phyloP scores from a whole-genome alignment of 2,329 filamentous ascomycete species.

The Aspergillus fumigatus region DNA sequence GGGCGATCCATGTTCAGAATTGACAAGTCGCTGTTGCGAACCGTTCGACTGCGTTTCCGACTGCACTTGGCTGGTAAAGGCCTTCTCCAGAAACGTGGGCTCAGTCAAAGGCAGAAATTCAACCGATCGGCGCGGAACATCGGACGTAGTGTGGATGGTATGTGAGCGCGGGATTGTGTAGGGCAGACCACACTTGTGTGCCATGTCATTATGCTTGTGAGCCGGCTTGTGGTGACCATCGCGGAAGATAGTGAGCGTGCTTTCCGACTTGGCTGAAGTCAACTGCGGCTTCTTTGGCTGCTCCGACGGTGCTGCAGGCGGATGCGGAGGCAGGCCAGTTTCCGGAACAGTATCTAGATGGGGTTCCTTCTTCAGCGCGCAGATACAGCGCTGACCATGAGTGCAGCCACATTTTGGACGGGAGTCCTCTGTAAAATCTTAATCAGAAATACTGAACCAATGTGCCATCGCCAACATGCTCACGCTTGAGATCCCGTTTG shows the following conservation, averaged over 20 bases:
- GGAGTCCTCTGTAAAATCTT: constrained; percentile 31
- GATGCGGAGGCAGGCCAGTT: constrained; percentile 39
- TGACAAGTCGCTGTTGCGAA: constrained; percentile 32
- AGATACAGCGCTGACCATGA: constrained; percentile 57
- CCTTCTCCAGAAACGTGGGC: constrained; percentile 28
- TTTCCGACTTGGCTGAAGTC: constrained; percentile 55
- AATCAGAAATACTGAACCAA: constrained; percentile 29
- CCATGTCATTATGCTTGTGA: constrained; percentile 61
- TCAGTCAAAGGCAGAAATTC: constrained; percentile 47
- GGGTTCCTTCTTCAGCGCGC: constrained; percentile 57
- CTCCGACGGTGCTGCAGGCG: constrained; percentile 41
- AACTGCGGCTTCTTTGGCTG: constrained; percentile 51
- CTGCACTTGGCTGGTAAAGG: constrained; percentile 20
- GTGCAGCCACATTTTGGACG: constrained; percentile 47
- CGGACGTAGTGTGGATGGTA: constrained; percentile 44
- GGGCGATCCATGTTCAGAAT: constrained; percentile 46
- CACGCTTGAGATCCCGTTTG: constrained; percentile 36
- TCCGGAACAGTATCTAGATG: constrained; percentile 47
- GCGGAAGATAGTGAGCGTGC: constrained; percentile 56
- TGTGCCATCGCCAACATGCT: constrained; percentile 28
- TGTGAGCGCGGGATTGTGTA: constrained; percentile 58
- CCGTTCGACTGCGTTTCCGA: constrained; percentile 29
- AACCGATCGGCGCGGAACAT: constrained; percentile 47
- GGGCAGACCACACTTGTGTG: constrained; percentile 58
- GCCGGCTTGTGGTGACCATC: constrained; percentile 63